Percentiles rank a stretch among this genome's conserved stretches.
Conservation (phyloP, 2,329 filamentous ascomycete species). For the Aureobasidium pullulans region DNA sequence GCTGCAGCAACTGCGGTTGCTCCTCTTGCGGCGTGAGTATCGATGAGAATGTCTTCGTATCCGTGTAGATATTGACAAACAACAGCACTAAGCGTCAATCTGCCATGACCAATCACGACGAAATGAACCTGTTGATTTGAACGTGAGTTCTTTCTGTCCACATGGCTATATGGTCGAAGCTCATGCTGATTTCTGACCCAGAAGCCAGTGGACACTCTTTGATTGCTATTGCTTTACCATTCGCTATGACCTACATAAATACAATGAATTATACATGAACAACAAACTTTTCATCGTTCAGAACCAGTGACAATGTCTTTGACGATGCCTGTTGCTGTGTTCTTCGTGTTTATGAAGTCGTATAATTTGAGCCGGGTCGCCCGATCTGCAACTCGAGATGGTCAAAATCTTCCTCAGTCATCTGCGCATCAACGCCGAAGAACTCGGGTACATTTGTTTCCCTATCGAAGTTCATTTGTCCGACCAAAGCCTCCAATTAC, state of each 20-base stretch:
- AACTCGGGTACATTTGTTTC: too few species aligned
- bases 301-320: too few species aligned
- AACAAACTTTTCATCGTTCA: too few species aligned
- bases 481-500: too few species aligned
- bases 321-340: neutral
- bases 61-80: neutral
- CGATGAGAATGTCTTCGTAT: neutral
- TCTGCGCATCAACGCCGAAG: too few species aligned
- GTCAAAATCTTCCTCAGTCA: too few species aligned
- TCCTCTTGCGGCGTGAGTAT: constrained; percentile 2
- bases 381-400: too few species aligned
- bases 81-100: neutral
- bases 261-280: neutral
- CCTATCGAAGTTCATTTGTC: too few species aligned
- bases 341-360: neutral
- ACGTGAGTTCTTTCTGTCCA: neutral
- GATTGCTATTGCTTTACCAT: neutral
- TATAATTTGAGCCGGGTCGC: neutral
- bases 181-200: neutral
- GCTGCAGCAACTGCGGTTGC: constrained; percentile 7
- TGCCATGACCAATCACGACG: neutral
- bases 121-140: neutral
- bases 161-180: neutral
- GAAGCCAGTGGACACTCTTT: neutral
- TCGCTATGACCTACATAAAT: neutral